Evolutionary conservation across 2,329 filamentous ascomycete species (phyloP).

Genomic region (Penicillium janthinellum): DNA sequence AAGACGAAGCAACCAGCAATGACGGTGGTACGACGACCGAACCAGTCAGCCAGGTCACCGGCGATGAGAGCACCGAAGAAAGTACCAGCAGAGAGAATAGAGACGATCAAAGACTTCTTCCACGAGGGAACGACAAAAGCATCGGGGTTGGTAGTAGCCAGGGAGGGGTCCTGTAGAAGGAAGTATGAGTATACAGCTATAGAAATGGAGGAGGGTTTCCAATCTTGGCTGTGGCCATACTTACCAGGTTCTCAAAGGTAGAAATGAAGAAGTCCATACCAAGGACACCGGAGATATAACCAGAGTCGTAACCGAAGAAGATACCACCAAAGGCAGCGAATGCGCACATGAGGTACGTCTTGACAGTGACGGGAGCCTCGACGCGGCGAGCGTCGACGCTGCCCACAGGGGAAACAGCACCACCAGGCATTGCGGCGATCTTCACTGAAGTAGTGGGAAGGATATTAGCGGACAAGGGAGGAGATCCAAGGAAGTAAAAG

Average conservation of each 20-base stretch:
- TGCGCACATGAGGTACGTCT: conserved; percentile 63
- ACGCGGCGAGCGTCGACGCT: conserved; percentile 57
- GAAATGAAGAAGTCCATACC: conserved; percentile 54
- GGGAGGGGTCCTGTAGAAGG: neutral
- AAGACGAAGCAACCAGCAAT: conserved; percentile 73
- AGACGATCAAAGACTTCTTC: conserved; percentile 66
- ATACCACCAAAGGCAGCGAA: conserved; percentile 64
- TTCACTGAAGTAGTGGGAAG: conserved; percentile 2
- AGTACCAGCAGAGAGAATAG: conserved; percentile 75
- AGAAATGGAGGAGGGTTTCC: neutral
- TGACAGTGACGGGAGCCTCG: conserved; percentile 60
- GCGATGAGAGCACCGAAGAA: conserved; percentile 79
- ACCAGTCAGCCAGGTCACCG: conserved; percentile 74
- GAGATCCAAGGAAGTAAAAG: neutral
- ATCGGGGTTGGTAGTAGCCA: conserved; percentile 32
- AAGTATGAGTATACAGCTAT: neutral
- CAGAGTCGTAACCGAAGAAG: conserved; percentile 63
- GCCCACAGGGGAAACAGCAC: conserved; percentile 29
- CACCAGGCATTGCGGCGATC: conserved; percentile 30
- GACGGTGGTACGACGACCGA: conserved; percentile 67
- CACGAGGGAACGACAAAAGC: conserved; percentile 50
- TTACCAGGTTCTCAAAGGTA: conserved; percentile 38
- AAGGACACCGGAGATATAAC: conserved; percentile 57
- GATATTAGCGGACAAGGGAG: neutral
- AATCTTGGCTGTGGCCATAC: conserved; percentile 9